phyloP scores from a whole-genome alignment of 139 green algal species.

The Coelastrella sp. region DNA sequence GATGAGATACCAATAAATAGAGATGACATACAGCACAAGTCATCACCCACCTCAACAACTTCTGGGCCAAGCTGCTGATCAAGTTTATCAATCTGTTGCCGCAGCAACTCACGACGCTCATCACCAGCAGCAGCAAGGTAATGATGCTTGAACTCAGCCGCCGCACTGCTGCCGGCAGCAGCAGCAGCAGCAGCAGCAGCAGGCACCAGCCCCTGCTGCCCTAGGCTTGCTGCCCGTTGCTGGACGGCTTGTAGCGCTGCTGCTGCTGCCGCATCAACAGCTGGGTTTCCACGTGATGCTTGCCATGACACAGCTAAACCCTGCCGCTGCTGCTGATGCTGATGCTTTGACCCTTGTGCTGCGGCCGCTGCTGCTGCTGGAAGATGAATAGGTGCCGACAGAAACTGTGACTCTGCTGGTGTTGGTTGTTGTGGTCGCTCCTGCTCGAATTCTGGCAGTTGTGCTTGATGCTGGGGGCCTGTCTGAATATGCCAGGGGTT shows the following conservation, averaged over 20 bases:
- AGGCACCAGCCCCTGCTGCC: background rate
- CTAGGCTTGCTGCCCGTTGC: background rate
- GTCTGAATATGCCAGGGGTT: conserved; percentile 7
- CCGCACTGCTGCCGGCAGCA: background rate
- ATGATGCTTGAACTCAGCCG: background rate
- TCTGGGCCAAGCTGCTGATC: background rate
- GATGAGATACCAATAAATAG: background rate
- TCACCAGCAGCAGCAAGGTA: conserved; percentile 7
- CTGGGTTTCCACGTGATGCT: background rate
- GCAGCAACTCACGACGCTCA: background rate
- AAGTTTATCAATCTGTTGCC: background rate
- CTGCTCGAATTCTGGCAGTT: background rate
- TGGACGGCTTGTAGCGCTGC: background rate
- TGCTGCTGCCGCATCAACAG: background rate
- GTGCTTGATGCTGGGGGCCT: conserved; percentile 10
- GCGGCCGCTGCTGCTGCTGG: conserved; percentile 9
- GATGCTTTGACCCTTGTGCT: background rate
- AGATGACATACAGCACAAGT: background rate
- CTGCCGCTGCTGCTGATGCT: conserved; percentile 14
- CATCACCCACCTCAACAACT: background rate
- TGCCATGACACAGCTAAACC: background rate
- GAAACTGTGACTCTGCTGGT: conserved; percentile 10
- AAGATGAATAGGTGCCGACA: background rate
- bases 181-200: background rate
- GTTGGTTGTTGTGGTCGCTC: background rate